Evolutionary conservation across 1,284 basidiomycete genomes (phyloP).

Genomic region (Cutaneotrichosporon mucoides): DNA sequence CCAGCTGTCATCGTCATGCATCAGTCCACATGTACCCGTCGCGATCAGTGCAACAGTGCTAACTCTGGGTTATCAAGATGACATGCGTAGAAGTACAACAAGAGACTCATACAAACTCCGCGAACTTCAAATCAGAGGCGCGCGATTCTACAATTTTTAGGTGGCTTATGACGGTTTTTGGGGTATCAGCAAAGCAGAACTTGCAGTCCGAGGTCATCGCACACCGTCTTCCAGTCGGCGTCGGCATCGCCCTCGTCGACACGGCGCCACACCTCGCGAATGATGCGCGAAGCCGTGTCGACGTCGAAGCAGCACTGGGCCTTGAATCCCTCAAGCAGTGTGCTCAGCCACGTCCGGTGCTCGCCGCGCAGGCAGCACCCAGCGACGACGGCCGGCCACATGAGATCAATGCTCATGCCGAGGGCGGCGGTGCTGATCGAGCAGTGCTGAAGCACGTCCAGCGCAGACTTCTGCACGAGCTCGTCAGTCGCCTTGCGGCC

Average conservation of each 20-base stretch:
- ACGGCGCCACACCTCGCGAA: slow-evolving; percentile 50
- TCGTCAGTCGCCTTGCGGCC: slow-evolving; percentile 47
- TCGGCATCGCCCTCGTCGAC: slow-evolving; percentile 30
- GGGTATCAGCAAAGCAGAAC: slow-evolving; percentile 33
- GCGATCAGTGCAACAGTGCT: no score
- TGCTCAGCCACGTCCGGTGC: slow-evolving; percentile 49
- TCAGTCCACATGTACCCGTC: no score
- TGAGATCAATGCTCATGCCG: slow-evolving; percentile 50
- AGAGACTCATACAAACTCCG: not conserved
- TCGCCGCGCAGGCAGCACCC: slow-evolving; percentile 50
- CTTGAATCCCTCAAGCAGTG: slow-evolving; percentile 53
- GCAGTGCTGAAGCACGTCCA: slow-evolving; percentile 43
- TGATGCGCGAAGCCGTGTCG: slow-evolving; percentile 54
- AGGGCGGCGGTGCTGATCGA: slow-evolving; percentile 41
- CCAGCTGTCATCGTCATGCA: no score
- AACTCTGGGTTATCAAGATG: no score
- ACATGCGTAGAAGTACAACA: slow-evolving; percentile 1
- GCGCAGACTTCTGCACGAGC: slow-evolving; percentile 47
- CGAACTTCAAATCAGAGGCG: not conserved
- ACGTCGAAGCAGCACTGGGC: slow-evolving; percentile 55
- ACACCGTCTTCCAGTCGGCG: slow-evolving; percentile 45
- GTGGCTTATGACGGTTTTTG: slow-evolving; percentile 13
- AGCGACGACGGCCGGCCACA: slow-evolving; percentile 54
- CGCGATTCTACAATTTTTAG: no score
- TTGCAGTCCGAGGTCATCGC: slow-evolving; percentile 40